Base-by-base conservation (phyloP, 257 asterid genomes). In the Verbena officinalis region DNA sequence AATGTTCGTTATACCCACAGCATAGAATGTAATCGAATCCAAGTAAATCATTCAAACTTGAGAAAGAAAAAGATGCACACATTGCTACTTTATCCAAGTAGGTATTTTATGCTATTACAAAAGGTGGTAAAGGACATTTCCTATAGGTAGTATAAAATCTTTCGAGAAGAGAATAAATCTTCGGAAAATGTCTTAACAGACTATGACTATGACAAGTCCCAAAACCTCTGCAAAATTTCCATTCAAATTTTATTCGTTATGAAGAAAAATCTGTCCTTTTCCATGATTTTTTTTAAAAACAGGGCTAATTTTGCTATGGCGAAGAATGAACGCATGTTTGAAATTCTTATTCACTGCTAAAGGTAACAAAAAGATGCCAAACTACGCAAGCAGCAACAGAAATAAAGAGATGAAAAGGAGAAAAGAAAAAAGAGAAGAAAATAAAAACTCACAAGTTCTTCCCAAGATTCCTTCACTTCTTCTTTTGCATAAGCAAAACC, bases 401-500 rank as follows among this genome's bases (percentile, higher is more conserved):
- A 7, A 40, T 16, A 63, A n/a, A 42, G 10, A 20, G 45, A 16
- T 33, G 58, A 55, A 27, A 52, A 67, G 30, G 48, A 19, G 22
- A 6, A 4, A 38, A 21, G 30, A 51, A 48, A 46, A 19, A 51
- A 61, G 21, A 27, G 56, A 31, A 58, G 11, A 50, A 16, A 36
- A 70, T 40, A 30, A 75, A 55, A 45, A 81, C 99, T 90, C 79
- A 94, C 99, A 72, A 94, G 96, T 59, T 91, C 97, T 78, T 94
- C 93, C 99, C 99, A 94, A 55, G 92, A 81, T 76, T 94, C 99
- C 81, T 94, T 94, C 69, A 86, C 95, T 65, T 90, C 97, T 68
- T 88, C 98, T 77, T 94, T 90, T 21, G 98, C 99, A 83, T 81
- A 94, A 38, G 98, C 96, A 86, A 94, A 94, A 66, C 99, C 99